phyloP scores from a whole-genome alignment of 1,284 basidiomycete genomes.

The Hymenochaete sp. region DNA sequence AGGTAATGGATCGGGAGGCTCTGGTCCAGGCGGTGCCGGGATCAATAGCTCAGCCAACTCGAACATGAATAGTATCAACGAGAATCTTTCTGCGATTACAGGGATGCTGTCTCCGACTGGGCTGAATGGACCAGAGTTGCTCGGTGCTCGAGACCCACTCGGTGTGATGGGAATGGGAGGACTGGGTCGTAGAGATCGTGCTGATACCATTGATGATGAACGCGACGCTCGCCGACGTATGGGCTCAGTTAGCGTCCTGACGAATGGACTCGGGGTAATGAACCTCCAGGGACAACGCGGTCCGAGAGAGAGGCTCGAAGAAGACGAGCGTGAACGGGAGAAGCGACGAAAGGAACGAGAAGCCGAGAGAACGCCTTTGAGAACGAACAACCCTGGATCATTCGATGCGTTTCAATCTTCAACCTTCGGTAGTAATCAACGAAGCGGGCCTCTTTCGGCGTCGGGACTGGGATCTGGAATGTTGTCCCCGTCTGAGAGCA shows the following conservation, averaged over 20 bases:
- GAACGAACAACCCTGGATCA: slow-evolving; percentile 39
- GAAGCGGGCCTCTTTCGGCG: slow-evolving; percentile 2
- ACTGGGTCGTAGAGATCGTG: slow-evolving; percentile 23
- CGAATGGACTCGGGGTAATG: slow-evolving; percentile 29
- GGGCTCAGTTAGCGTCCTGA: slow-evolving; percentile 30
- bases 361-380: slow-evolving; percentile 31
- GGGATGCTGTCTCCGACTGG: slow-evolving; percentile 25
- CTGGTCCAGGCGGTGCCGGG: slow-evolving; percentile 19
- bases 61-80: slow-evolving; percentile 22
- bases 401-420: slow-evolving; percentile 74
- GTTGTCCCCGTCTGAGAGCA: slow-evolving; percentile 28
- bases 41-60: too few relatives aligned
- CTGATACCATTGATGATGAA: slow-evolving; percentile 30
- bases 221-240: slow-evolving; percentile 26
- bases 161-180: slow-evolving; percentile 41
- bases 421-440: slow-evolving; percentile 14
- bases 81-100: slow-evolving; percentile 11
- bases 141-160: slow-evolving; percentile 40
- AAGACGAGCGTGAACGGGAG: slow-evolving; percentile 53
- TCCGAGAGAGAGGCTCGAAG: slow-evolving; percentile 51
- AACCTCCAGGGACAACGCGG: slow-evolving; percentile 34
- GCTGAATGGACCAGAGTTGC: slow-evolving; percentile 28
- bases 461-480: too few relatives aligned
- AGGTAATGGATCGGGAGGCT: slow-evolving; percentile 18
- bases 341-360: slow-evolving; percentile 38